phyloP scores from a whole-genome alignment of 371 early-diverging fungal genomes.

The Apophysomyces trapeziformis region DNA sequence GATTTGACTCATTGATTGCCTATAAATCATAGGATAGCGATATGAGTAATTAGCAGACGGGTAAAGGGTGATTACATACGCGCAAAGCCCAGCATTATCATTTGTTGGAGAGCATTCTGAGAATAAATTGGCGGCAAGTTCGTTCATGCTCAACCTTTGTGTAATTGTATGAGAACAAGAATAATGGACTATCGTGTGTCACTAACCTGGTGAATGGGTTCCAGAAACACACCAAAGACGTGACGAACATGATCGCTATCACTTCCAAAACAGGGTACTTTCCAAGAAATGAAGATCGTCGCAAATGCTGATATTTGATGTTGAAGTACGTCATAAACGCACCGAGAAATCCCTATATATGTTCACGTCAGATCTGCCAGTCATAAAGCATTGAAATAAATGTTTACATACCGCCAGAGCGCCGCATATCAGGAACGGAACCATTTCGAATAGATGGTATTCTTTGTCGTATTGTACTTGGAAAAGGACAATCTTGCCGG shows the following conservation, averaged over 20 bases:
- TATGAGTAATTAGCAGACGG: neutral
- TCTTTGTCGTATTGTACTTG: conserved; percentile 86
- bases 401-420: conserved; percentile 72
- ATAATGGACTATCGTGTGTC: neutral
- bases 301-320: conserved; percentile 63
- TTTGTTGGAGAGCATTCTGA: conserved; percentile 74
- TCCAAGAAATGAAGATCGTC: conserved; percentile 56
- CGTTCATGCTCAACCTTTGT: conserved; percentile 69
- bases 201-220: conserved; percentile 73
- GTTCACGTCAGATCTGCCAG: conserved; percentile 6
- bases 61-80: conserved; percentile 34
- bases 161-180: neutral
- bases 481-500: conserved; percentile 90
- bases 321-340: conserved; percentile 78
- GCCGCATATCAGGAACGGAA: conserved; percentile 83
- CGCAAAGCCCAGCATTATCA: conserved; percentile 70
- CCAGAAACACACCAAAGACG: conserved; percentile 75
- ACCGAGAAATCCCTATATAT: conserved; percentile 83
- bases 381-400: conserved; percentile 13
- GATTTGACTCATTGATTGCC: conserved; percentile 33
- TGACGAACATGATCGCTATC: conserved; percentile 69
- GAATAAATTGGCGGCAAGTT: conserved; percentile 79
- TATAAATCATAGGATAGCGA: neutral
- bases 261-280: conserved; percentile 75
- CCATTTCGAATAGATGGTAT: conserved; percentile 88